Evolutionary conservation across 2,329 filamentous ascomycete genomes (phyloP), one percentile per base, ranked within the genome.

Genomic region (Neurospora sp.): DNA sequence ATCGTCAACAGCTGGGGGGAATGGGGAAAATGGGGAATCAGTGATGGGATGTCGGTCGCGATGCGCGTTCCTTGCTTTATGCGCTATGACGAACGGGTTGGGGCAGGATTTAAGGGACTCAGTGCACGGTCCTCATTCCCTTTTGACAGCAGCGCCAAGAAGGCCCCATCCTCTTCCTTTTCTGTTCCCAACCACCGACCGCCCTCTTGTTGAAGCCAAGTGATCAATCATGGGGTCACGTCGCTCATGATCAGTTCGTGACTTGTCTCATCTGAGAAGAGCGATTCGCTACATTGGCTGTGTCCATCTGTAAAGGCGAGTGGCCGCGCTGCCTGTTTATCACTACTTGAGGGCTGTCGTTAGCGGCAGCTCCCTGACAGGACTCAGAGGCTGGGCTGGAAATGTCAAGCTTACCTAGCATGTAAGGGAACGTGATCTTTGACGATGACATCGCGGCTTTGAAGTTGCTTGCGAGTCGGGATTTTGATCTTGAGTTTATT

Each of bases 1-100:
- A 75, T 69, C 36, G 66, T 71, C 40, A 28, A 41, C 17, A 52
- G 69, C 57, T 67, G 33, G 46, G 46, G 46, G 46, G 19, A 8
- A 52, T 52, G 23, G 52, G 46, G 52, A 62, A 62, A 33, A 62
- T 33, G 52, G 52, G 12, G 23, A 62, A 33, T 62, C 52, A 15
- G 23, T 62, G 46, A 57, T 33, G 28, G 28, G 28, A 28, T 62
- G 52, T 62, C 28, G 52, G 52, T 62, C 15, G 28, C 23, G 52
- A 62, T 62, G 52, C 28, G 28, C 52, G 52, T 62, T 62, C 46
- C 36, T 69, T 69, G 23, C 46, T 12, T 57, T 33, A 62, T 62
- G 52, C 52, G 28, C 17, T 36, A 62, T 33, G 52, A 62, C 52
- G 52, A 33, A 62, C 28, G 1, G 52, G 52, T 33, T 62, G 52